Base-by-base conservation (phyloP, 2,329 filamentous ascomycete species). In the Pestalotiopsis sp. region DNA sequence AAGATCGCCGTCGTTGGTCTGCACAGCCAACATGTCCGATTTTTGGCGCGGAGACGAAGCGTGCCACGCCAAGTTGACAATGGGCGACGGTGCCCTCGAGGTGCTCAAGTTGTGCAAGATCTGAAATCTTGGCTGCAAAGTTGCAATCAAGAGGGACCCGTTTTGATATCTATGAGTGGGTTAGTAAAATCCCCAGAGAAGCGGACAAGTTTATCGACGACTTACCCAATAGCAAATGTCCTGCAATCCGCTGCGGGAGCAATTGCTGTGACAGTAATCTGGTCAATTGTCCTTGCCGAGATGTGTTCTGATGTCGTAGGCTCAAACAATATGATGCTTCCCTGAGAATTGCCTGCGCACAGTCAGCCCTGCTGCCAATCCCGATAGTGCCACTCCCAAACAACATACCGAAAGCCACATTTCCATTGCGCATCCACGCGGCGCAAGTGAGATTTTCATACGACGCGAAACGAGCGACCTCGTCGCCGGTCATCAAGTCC, bases 341-440 rank as follows among this genome's bases (percentile, higher is more conserved):
- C 96, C 80, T 97, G 93, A 7, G 91, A 88, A 78, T 98, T 98
- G 68, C 96, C 95, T 98, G 69, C 5, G 4, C 56, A 62, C 64
- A 75, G 75, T 74, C 73, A 75, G 73, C 45, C 12, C 45, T 77
- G 65, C 27, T 68, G 52, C 20, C 31, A 45, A 67, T 73, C 68
- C 72, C 68, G 70, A 66, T 31, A 9, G 38, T 14, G n/a, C 11
- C 4, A 1, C 7, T 27, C 3, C 6, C 3, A 14, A 17, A 23
- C 61, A 67, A 76, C 90, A 80, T 86, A 98, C 95, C 96, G 84
- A 98, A 98, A 49, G 94, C 95, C 73, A 99, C 91, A 82, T 97
- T 97, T 67, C 96, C 96, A 82, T 98, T 98, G 59, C 92, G 89
- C 95, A 99, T 98, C 94, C 96, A 99, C 13, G 93, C 87, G 49